Evolutionary conservation across 768 basidiomycete species (phyloP).

Genomic region (Suillus paluster): DNA sequence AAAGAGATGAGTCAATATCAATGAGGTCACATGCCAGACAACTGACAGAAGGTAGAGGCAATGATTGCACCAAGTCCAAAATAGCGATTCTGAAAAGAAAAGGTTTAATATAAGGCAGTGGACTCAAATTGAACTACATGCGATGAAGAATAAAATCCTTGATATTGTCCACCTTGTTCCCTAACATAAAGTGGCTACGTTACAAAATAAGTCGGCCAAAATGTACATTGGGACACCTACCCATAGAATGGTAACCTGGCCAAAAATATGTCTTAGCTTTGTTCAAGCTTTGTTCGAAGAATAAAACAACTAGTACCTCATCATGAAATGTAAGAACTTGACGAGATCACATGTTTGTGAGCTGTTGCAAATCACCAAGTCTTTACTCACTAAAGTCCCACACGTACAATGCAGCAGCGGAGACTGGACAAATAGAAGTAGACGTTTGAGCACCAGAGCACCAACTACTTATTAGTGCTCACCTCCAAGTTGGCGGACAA

Average conservation of each 20-base stretch:
- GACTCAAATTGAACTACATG: neutral
- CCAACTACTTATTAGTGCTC: neutral
- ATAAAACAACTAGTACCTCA: neutral
- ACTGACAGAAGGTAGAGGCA: constrained; percentile 1
- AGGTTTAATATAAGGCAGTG: neutral
- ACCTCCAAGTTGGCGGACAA: constrained; percentile 2
- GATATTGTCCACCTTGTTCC: neutral
- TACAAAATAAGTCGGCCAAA: neutral
- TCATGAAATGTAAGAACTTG: constrained; percentile 9
- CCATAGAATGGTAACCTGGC: constrained; percentile 8
- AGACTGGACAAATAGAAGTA: neutral
- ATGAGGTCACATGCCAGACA: neutral
- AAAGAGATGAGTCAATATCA: neutral
- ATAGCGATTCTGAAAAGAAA: constrained; percentile 4
- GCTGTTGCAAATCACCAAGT: neutral
- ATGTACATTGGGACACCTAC: neutral
- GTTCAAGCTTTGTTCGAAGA: neutral
- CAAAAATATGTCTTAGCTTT: neutral
- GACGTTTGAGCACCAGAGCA: neutral
- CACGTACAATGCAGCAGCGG: neutral
- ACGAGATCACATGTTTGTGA: neutral
- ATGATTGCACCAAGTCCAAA: constrained; percentile 1
- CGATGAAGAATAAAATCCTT: constrained; percentile 8
- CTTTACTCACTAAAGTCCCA: constrained; percentile 6
- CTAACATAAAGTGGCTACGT: neutral